Conservation (phyloP, 2,329 filamentous ascomycete species). For the Cytospora piceae region DNA sequence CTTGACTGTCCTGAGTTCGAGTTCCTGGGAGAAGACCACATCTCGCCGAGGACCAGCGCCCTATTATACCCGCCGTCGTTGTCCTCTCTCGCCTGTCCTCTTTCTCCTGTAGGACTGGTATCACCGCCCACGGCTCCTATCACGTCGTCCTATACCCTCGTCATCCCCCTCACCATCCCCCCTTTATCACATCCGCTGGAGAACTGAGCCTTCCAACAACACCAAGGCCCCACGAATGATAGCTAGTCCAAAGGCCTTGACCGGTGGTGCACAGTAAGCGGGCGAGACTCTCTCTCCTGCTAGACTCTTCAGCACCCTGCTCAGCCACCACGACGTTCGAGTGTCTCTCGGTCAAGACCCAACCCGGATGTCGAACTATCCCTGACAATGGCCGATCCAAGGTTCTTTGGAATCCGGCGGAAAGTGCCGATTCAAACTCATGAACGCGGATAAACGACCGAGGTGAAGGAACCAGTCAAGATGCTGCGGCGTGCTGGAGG, state of each 20-base stretch:
- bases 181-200: not conserved
- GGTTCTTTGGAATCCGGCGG: not conserved
- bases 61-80: not conserved
- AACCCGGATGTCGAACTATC: not conserved
- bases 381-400: not conserved
- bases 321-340: not conserved
- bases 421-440: not conserved
- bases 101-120: not conserved
- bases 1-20: too few relatives aligned
- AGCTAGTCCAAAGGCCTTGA: not conserved
- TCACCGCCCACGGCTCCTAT: not conserved
- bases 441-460: not conserved
- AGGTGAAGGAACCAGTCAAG: not conserved
- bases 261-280: not conserved
- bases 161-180: not conserved
- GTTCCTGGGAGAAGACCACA: not conserved
- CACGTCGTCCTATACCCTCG: not conserved
- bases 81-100: not conserved
- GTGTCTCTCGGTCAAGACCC: not conserved
- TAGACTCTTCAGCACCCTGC: not conserved
- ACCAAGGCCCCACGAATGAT: not conserved
- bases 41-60: not conserved
- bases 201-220: constrained; percentile 8
- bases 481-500: not conserved
- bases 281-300: not conserved